Conservation (phyloP, 75 land plant species). For the Selaginella moellendorffii region DNA sequence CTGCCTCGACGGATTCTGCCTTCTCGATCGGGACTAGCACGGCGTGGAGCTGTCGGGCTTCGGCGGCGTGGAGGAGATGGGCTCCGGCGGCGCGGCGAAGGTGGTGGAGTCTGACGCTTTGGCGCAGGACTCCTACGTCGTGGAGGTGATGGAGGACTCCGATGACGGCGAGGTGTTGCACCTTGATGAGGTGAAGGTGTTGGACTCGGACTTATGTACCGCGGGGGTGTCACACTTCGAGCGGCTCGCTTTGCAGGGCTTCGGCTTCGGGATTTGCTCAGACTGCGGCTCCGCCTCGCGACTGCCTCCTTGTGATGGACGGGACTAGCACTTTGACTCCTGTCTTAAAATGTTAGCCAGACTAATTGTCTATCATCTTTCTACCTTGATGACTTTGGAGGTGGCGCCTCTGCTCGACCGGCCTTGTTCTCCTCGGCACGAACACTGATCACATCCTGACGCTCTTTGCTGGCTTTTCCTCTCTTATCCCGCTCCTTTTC, state of each 20-base stretch:
- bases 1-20: constrained; percentile 82
- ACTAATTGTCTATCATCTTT: neutral
- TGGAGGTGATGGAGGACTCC: too few relatives aligned
- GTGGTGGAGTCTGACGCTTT: too few relatives aligned
- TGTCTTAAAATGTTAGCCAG: neutral
- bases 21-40: constrained; percentile 46
- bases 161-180: too few relatives aligned
- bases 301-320: too few relatives aligned
- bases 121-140: too few relatives aligned
- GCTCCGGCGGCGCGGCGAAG: neutral
- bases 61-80: neutral
- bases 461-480: too few relatives aligned
- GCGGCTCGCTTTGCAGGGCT: too few relatives aligned
- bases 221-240: too few relatives aligned
- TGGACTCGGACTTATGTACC: too few relatives aligned
- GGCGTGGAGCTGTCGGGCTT: neutral
- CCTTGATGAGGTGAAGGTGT: too few relatives aligned
- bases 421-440: too few relatives aligned
- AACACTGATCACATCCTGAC: too few relatives aligned
- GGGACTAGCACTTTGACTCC: neutral
- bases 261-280: neutral
- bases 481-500: constrained; percentile 17
- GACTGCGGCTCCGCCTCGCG: neutral
- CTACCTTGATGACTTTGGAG: neutral
- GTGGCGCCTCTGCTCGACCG: neutral